Evolutionary conservation across 108 stramenopile species (phyloP).

Genomic region (Parietichytrium sp.): DNA sequence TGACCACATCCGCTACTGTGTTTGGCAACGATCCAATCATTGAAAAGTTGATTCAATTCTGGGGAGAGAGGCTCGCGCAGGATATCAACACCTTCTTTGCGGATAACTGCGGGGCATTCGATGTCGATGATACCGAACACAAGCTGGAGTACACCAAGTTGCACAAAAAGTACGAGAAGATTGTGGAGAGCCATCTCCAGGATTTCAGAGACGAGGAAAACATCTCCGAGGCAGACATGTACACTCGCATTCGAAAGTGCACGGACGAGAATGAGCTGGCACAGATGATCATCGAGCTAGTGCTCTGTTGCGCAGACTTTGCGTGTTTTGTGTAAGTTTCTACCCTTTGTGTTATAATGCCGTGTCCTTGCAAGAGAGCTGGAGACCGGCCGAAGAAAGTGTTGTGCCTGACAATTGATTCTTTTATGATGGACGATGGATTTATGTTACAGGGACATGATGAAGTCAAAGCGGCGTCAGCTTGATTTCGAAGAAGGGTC

Average conservation of each 20-base stretch:
- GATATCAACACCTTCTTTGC: conserved; percentile 39
- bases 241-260: background rate
- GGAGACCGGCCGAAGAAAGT: too few species aligned
- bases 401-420: too few species aligned
- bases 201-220: background rate
- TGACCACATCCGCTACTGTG: background rate
- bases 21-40: background rate
- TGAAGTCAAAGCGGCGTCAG: conserved; percentile 20
- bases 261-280: conserved; percentile 7
- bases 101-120: background rate
- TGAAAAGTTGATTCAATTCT: background rate
- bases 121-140: conserved; percentile 18
- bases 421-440: too few species aligned
- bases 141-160: conserved; percentile 32
- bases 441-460: too few species aligned
- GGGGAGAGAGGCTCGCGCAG: background rate
- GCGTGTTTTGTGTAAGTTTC: conserved; percentile 34
- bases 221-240: conserved; percentile 18
- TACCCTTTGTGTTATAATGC: too few species aligned
- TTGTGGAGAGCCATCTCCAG: conserved; percentile 31
- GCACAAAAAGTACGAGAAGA: background rate
- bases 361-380: too few species aligned
- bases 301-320: conserved; percentile 28
- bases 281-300: conserved; percentile 30
- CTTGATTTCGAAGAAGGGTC: too few species aligned